Conservation (phyloP, 768 basidiomycete genomes). For the Kwoniella dendrophila region DNA sequence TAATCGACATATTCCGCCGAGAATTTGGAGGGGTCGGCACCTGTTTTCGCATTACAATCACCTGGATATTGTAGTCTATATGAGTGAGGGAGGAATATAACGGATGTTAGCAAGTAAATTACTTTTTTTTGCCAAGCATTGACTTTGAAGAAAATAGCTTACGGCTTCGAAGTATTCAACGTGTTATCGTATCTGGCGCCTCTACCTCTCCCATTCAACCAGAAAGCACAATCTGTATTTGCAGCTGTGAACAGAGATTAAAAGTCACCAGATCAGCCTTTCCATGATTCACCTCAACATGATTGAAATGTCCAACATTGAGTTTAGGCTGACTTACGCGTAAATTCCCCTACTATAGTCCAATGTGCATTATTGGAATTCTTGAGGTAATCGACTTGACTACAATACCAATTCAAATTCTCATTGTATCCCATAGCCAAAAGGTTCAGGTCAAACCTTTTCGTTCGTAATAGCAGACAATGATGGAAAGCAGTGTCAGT, state of each 20-base stretch:
- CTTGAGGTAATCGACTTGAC: conserved; percentile 31
- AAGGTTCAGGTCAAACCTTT: conserved; percentile 40
- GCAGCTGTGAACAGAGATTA: conserved; percentile 28
- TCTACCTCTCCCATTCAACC: conserved; percentile 78
- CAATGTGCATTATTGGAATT: conserved; percentile 64
- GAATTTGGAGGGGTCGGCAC: conserved; percentile 63
- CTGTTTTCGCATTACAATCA: conserved; percentile 72
- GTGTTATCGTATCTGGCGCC: conserved; percentile 67
- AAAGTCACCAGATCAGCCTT: background rate
- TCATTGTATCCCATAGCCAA: conserved; percentile 43
- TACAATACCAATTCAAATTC: conserved; percentile 46
- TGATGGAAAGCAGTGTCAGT: too few species aligned
- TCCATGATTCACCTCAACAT: background rate
- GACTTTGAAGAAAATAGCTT: conserved; percentile 10
- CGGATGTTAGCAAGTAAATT: background rate
- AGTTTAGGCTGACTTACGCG: conserved; percentile 51
- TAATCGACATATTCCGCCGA: conserved; percentile 63
- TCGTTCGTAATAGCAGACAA: too few species aligned
- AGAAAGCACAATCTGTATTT: conserved; percentile 64
- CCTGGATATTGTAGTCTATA: conserved; percentile 70
- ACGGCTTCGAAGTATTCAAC: conserved; percentile 34
- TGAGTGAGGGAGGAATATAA: conserved; percentile 59
- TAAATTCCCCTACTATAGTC: conserved; percentile 88
- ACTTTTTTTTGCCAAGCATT: background rate
- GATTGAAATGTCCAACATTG: background rate